Base-by-base conservation (phyloP, 768 basidiomycete species). In the Trametes sanguinea region DNA sequence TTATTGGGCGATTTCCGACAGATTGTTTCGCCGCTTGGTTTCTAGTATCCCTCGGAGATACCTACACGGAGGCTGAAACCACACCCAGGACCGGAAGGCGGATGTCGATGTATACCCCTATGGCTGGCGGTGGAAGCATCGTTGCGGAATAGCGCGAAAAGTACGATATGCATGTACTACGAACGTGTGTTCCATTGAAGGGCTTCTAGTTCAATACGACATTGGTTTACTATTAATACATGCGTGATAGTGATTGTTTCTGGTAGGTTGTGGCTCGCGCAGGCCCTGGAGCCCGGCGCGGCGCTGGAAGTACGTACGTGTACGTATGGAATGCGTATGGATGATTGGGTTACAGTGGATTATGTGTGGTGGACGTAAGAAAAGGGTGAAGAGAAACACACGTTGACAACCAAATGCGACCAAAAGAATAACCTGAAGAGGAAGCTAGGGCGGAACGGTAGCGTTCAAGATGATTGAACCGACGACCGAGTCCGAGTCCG, bases 181-280 rank as follows among this genome's bases (percentile, higher is more conserved):
- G 51, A 50, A 45, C 56, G 46, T 58, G 51, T 51, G 55, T n/a
- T 30, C 32, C 42, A 45, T 51, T 27, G 39, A 29, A 54, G 40
- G 35, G 45, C 17, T 42, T 46, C 61, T 57, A 62, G 55, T 57
- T 46, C 35, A 45, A 57, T 42, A 39, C 22, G 46, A 6, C 14
- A 27, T 50, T 46, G 42, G 45, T 53, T 46, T 44, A 61, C 22
- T 55, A 44, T 55, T 40, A 53, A 57, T 57, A 57, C 54, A 62
- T 8, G 48, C 8, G 54, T 51, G 54, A 27, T 51, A 61, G 54
- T 37, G 44, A 14, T 62, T 33, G 50, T 32, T 47, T 39, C 16
- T 46, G 51, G 22, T 62, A 62, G 61, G 37, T 40, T 62, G 61
- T 51, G 27, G 48, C 55, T 51, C 55, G 61, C 51, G 29, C 61